Percentiles rank a stretch among this genome's conserved stretches.
Evolutionary conservation across 805 yeast genomes (phyloP).

Genomic region (Saccharomycodes ludwigii): DNA sequence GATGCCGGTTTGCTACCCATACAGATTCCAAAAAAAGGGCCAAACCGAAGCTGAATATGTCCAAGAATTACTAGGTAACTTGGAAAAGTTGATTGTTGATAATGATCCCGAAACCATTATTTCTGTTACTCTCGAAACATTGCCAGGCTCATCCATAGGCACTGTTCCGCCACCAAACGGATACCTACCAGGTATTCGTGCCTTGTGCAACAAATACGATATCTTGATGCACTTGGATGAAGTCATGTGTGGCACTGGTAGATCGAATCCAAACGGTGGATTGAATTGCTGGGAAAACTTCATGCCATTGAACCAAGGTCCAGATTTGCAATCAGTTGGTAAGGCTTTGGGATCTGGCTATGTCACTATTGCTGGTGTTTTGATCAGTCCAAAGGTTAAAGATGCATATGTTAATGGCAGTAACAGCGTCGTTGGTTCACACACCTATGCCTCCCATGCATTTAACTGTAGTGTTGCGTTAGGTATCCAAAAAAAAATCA

Average conservation of each 20-base stretch:
- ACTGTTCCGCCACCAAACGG: constrained; percentile 32
- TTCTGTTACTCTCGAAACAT: constrained; percentile 31
- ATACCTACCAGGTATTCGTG: constrained; percentile 33
- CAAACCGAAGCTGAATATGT: constrained; percentile 29
- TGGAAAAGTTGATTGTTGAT: constrained; percentile 29
- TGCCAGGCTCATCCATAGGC: constrained; percentile 34
- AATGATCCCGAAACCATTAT: constrained; percentile 32
- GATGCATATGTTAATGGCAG: constrained; percentile 26
- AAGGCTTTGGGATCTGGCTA: constrained; percentile 37
- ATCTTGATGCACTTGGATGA: constrained; percentile 38
- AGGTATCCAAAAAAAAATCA: constrained; percentile 32
- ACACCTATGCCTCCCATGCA: constrained; percentile 36
- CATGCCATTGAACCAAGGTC: constrained; percentile 25
- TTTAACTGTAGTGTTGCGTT: constrained; percentile 33
- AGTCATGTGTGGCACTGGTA: constrained; percentile 45
- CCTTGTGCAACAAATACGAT: constrained; percentile 38
- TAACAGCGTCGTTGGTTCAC: constrained; percentile 31
- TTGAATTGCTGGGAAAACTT: constrained; percentile 34
- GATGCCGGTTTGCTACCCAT: constrained; percentile 24
- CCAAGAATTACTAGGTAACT: constrained; percentile 25
- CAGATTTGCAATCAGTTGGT: constrained; percentile 37
- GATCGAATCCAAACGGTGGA: constrained; percentile 29
- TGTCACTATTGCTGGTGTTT: constrained; percentile 34
- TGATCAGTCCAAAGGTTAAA: constrained; percentile 27
- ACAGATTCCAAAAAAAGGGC: constrained; percentile 17